Evolutionary conservation across 257 asterid species (phyloP), one percentile per base, ranked within the genome.

Genomic region (Solanum chiquidenum): DNA sequence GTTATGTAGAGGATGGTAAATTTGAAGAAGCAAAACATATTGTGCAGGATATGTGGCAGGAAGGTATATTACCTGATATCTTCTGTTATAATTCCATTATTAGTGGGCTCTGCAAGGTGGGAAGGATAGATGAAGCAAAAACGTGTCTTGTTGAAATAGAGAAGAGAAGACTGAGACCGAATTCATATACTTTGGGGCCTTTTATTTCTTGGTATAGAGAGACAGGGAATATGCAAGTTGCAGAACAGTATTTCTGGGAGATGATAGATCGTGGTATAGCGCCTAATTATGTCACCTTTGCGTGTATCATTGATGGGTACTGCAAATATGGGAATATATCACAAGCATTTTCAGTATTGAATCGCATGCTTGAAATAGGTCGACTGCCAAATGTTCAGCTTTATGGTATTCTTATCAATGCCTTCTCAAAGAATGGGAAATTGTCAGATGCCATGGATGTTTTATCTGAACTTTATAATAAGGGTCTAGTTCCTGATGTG

Each of bases 161-260:
- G 88, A 91, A 83, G 87, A 91, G 89, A 91, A 95, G 95, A 87
- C 85, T 96, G 86, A 88, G 20, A 80, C 98, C 97, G 66, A 96
- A 96, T 95, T 93, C 93, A 83, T 95, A 93, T 89, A 95, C 98
- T 69, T 93, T 88, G 87, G 98, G 97, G 89, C 92, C 96, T 44
- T 90, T 96, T 87, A 87, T 95, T 87, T 91, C 94, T 80, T 96
- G 93, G 86, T 90, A 92, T 89, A 86, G 90, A 9, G 95, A 94
- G 90, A 87, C 90, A 23, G 96, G 95, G 86, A 92, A 94, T 88
- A 90, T 91, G 90, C 94, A 92, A 66, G 89, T 91, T 38, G 99
- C 98, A 10, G 96, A 96, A 86, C 90, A 88, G 84, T 93, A 93
- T 89, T 94, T 95, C 86, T 75, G 62, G 88, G 95, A 93, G 89